These are phyloP conservation scores for Arxiozyma heterogenica DNA, from an alignment of 1,139 yeast genomes.

Conservation along the genomic window DNA sequence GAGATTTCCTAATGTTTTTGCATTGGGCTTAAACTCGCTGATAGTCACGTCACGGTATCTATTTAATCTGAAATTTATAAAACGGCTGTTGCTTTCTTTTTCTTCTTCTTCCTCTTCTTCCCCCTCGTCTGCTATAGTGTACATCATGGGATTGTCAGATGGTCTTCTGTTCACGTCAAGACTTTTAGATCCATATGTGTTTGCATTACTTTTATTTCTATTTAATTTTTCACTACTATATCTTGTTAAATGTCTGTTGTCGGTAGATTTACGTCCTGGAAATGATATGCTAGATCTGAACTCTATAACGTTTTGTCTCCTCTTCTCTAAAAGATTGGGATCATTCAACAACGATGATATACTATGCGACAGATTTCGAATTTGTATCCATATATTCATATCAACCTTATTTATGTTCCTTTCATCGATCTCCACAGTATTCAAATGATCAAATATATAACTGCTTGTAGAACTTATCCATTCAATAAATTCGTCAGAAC, in stretches of 20 bases:
- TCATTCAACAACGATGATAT: constrained; percentile 18
- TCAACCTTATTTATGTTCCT: constrained; percentile 11
- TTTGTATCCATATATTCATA: constrained; percentile 19
- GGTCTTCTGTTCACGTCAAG: neutral
- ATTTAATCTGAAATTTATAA: neutral
- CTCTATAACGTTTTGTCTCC: constrained; percentile 24
- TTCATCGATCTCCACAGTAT: constrained; percentile 10
- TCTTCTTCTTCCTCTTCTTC: neutral
- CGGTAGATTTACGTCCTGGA: constrained; percentile 30
- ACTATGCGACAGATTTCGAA: constrained; percentile 15
- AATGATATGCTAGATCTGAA: constrained; percentile 29
- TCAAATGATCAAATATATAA: constrained; percentile 15
- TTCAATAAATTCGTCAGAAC: constrained; percentile 26
- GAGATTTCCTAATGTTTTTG: neutral
- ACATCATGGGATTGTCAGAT: neutral
- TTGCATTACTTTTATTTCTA: neutral
- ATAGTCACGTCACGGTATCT: constrained; percentile 1
- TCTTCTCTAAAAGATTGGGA: constrained; percentile 21
- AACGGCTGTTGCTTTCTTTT: neutral
- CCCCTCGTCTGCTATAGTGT: neutral
- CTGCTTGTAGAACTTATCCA: constrained; percentile 21
- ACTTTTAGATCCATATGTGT: neutral
- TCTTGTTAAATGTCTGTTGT: constrained; percentile 23
- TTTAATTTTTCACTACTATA: constrained; percentile 2
- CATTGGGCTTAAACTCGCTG: neutral